Conservation (phyloP, 2,329 filamentous ascomycete genomes). For the Pestalotiopsis sp. region DNA sequence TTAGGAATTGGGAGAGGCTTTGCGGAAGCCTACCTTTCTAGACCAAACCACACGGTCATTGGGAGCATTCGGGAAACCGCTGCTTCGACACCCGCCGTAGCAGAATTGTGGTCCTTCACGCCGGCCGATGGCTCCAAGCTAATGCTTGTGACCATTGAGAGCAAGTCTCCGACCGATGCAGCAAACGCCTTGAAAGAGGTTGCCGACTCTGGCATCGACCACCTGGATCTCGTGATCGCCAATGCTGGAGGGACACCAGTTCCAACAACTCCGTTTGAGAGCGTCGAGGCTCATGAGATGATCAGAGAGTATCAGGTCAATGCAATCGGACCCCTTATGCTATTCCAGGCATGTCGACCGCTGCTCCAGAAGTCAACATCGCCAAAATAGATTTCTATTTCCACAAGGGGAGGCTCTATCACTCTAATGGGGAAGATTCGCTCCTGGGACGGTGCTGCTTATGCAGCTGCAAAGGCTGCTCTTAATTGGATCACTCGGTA, state of each 20-base stretch:
- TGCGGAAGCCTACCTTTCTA: conserved; percentile 33
- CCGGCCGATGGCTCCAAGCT: conserved; percentile 29
- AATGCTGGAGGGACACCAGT: conserved; percentile 35
- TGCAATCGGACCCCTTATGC: conserved; percentile 30
- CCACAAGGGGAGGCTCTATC: conserved; percentile 29
- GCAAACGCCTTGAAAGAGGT: conserved; percentile 28
- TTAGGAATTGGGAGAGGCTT: conserved; percentile 37
- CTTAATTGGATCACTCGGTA: conserved; percentile 32
- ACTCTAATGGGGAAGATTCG: conserved; percentile 19
- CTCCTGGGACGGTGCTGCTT: conserved; percentile 23
- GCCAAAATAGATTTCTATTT: conserved; percentile 36
- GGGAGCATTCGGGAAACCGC: conserved; percentile 36
- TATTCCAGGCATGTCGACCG: conserved; percentile 33
- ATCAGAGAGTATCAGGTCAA: conserved; percentile 28
- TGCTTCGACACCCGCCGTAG: conserved; percentile 23
- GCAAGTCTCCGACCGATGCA: conserved; percentile 27
- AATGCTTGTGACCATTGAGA: conserved; percentile 35
- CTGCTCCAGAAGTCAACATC: conserved; percentile 31
- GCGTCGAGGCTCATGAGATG: conserved; percentile 30
- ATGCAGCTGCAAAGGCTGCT: conserved; percentile 33
- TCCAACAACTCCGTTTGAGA: conserved; percentile 28
- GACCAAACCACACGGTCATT: conserved; percentile 40
- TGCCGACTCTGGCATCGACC: conserved; percentile 26
- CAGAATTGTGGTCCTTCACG: conserved; percentile 27
- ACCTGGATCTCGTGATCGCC: conserved; percentile 39